Base-by-base conservation (phyloP, 352 stramenopile genomes). In the Pilasporangium apinafurcum region DNA sequence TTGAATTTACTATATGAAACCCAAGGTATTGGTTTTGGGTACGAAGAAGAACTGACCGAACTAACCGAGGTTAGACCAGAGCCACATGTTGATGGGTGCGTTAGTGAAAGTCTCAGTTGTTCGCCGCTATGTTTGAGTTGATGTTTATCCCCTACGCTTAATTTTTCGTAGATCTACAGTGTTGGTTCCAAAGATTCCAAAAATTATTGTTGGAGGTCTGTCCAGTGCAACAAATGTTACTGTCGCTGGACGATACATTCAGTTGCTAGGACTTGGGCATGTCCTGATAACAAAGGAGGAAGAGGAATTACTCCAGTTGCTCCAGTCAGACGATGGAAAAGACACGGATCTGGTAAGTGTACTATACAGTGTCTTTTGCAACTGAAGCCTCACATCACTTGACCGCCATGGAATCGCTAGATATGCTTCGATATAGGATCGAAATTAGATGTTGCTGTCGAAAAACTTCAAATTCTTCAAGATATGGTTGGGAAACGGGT, bases 201-300 rank as follows among this genome's bases (percentile, higher is more conserved):
- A 84, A 29, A 85, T 90, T 12, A 40, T 83, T 14, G 58, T 90
- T 8, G 58, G 69, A 4, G 71, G 74, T 1, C 44, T 66, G 6
- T 49, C 61, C 12, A 54, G 51, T 22, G 68, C 51, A 2, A 56
- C 49, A 2, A 75, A 67, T 41, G 59, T 76, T 6, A 48, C 69
- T 1, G 63, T 78, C 13, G 59, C 65, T n/a, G 75, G 64, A 0
- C 67, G 78, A 8, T 90, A 87, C 50, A 83, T 90, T 22, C 72
- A 87, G 20, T 54, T 90, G 12, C 47, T 90, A 13, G 78, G 76
- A 0, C 17, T 91, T 10, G 75, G 74, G 26, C 76, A 66, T 1
- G 71, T 86, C 14, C 25, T 63, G 25, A 70, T 63, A 14, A 50
- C 62, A 0, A 43, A 40, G 7, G 41, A 56, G 8, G 67, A 84